These are phyloP conservation scores for Lipomyces oligophaga DNA, from an alignment of 805 yeast genomes.

Conservation along the genomic window DNA sequence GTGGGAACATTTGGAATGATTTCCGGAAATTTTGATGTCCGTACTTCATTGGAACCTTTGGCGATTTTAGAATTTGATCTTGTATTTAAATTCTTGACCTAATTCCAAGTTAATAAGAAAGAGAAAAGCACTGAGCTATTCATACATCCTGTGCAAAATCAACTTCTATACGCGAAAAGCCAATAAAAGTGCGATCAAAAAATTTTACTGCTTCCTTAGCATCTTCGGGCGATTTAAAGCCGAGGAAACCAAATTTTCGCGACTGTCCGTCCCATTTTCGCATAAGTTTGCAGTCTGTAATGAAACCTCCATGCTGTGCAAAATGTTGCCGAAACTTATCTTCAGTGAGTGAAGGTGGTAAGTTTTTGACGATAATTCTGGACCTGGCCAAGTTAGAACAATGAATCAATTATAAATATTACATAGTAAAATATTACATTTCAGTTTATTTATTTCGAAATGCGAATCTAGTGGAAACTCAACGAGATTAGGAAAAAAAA, in stretches of 20 bases:
- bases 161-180: conserved; percentile 76
- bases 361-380: conserved; percentile 85
- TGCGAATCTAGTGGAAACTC: not conserved
- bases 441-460: not conserved
- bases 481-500: not conserved
- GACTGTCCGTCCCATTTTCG: conserved; percentile 79
- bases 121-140: too few relatives aligned
- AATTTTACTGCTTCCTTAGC: conserved; percentile 75
- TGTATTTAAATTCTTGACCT: too few relatives aligned
- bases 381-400: conserved; percentile 43
- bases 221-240: conserved; percentile 67
- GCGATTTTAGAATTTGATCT: too few relatives aligned
- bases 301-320: conserved; percentile 48
- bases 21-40: not conserved
- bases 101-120: too few relatives aligned
- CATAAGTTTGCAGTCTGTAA: conserved; percentile 86
- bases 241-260: conserved; percentile 89
- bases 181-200: conserved; percentile 75
- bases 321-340: conserved; percentile 68
- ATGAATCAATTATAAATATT: not conserved
- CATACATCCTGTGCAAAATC: conserved; percentile 64
- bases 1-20: conserved; percentile 3
- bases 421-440: not conserved
- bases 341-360: conserved; percentile 76
- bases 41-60: too few relatives aligned